phyloP scores from a whole-genome alignment of 306 rosid genomes.

The Cucumis cinereus region DNA sequence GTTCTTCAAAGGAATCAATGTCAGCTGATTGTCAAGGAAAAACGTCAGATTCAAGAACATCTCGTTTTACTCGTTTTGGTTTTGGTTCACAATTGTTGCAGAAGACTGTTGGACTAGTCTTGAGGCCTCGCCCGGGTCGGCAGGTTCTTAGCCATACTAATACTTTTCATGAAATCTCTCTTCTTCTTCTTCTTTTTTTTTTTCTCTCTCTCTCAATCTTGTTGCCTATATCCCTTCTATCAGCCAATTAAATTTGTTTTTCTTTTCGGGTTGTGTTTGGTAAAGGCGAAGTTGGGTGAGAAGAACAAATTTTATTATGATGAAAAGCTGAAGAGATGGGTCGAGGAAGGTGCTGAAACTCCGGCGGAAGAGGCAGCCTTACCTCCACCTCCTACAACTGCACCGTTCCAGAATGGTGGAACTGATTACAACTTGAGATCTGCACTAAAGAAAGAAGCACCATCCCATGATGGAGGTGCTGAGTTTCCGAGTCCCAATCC shows the following conservation, averaged over 20 bases:
- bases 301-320: conserved; percentile 81
- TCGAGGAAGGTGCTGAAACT: conserved; percentile 66
- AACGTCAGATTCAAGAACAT: conserved; percentile 38
- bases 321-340: conserved; percentile 86
- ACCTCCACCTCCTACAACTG: conserved; percentile 68
- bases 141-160: conserved; percentile 38
- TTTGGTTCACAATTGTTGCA: conserved; percentile 68
- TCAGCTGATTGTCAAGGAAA: conserved; percentile 46
- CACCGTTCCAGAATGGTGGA: conserved; percentile 59
- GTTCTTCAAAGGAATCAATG: conserved; percentile 34
- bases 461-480: conserved; percentile 26
- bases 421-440: conserved; percentile 65
- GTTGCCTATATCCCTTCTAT: neutral
- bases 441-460: conserved; percentile 41
- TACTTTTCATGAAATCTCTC: neutral
- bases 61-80: conserved; percentile 69
- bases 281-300: conserved; percentile 85
- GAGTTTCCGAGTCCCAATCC: conserved; percentile 25
- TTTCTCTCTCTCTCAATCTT: neutral
- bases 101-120: conserved; percentile 63
- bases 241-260: neutral
- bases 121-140: conserved; percentile 54
- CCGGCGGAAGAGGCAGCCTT: conserved; percentile 66
- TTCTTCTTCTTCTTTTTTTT: no score
- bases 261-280: conserved; percentile 4